These are phyloP conservation scores for Rhizopus sp. DNA, from an alignment of 371 early-diverging fungal species.

Conservation along the genomic window DNA sequence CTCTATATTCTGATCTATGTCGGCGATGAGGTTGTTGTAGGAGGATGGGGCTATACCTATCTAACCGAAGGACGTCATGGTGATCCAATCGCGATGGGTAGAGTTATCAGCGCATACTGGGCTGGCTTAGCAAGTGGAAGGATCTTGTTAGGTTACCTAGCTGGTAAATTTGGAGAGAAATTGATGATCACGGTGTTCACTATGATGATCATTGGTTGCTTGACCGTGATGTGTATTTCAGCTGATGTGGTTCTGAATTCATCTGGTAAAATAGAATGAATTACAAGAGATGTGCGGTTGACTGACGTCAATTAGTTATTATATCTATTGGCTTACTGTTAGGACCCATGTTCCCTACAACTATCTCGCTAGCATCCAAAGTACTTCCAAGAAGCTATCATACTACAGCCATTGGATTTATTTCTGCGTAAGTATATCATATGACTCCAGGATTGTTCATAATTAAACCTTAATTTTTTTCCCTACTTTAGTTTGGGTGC, in stretches of 20 bases:
- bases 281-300: neutral
- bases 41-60: constrained; percentile 37
- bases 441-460: neutral
- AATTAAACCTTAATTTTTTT: neutral
- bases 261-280: constrained; percentile 14
- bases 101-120: constrained; percentile 37
- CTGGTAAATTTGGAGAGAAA: constrained; percentile 34
- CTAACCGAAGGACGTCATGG: constrained; percentile 36
- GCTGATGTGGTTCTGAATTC: constrained; percentile 19
- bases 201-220: constrained; percentile 15
- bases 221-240: constrained; percentile 17
- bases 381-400: constrained; percentile 33
- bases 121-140: constrained; percentile 35
- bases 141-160: constrained; percentile 32
- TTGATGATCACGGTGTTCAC: constrained; percentile 32
- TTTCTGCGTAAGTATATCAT: constrained; percentile 28
- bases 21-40: constrained; percentile 38
- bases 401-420: constrained; percentile 38
- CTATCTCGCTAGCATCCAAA: constrained; percentile 35
- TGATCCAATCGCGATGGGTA: constrained; percentile 19
- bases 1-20: constrained; percentile 37
- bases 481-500: constrained; percentile 30
- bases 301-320: constrained; percentile 10
- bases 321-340: constrained; percentile 28
- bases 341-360: constrained; percentile 43